Base-by-base conservation (phyloP, 305 asterid genomes). In the Solanum hybrid region DNA sequence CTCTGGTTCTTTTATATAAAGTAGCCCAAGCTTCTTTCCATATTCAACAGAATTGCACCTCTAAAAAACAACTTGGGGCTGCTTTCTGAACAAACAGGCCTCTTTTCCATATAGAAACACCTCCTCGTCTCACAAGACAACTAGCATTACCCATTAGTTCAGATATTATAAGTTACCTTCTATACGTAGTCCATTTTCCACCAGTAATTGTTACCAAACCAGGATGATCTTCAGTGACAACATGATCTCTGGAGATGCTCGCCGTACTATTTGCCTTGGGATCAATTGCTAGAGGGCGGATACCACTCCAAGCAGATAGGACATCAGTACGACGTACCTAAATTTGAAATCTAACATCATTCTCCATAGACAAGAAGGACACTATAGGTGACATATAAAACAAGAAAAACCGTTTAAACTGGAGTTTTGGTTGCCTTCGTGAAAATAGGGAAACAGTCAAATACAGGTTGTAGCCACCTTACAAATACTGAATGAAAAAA, bases 271-370 rank as follows among this genome's bases (percentile, higher is more conserved):
- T 96, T 61, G 99, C 99, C 26, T 88, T 94, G 88, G 99, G 99
- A 92, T 97, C 99, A 90, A 92, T 89, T 75, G 99, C 99, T 96
- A 97, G 92, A 86, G 99, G 99, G 51, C 99, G 96, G 87, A 97
- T 97, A 92, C 99, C 99, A 93, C 99, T 96, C 99, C 99, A 97
- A 73, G 99, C 99, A 20, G 99, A 97, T 90, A 97, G 95, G 82
- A 97, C 99, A 90, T 97, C 99, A 24, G 89, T 77, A 37, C 99
- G 97, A 12, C 99, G 94, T 31, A 97, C 99, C 99, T 97, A 93
- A 88, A 89, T 76, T 75, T 90, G 86, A 88, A 78, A 39, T 76
- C 45, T 88, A 90, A 91, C 51, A 88, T 92, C 89, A 90, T 88
- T 91, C 79, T 39, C 80, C 84, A 90, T 31, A 32, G 68, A 5